Evolutionary conservation across 2,329 filamentous ascomycete genomes (phyloP).

Genomic region (Nemania bipapillata): DNA sequence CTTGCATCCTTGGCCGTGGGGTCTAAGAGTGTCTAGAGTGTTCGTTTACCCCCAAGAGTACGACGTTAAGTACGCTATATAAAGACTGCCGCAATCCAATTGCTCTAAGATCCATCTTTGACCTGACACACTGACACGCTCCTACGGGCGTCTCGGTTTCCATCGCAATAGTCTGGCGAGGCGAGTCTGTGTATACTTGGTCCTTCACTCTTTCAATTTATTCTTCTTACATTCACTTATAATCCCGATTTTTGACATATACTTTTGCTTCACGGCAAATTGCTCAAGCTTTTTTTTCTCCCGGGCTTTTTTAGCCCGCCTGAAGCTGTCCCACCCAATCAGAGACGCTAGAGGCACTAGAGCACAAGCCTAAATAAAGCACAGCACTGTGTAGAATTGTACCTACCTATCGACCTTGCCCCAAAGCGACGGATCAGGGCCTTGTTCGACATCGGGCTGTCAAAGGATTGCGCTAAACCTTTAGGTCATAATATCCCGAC

Average conservation of each 20-base stretch:
- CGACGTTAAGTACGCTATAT: not conserved
- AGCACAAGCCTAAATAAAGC: conserved; percentile 6
- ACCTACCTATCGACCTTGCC: not conserved
- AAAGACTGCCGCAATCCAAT: conserved; percentile 18
- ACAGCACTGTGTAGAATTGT: not conserved
- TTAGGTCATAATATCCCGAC: conserved; percentile 32
- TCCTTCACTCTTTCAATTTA: not conserved
- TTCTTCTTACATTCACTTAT: not conserved
- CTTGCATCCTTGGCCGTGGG: conserved; percentile 3
- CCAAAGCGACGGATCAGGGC: conserved; percentile 19
- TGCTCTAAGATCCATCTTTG: conserved; percentile 5
- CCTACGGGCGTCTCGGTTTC: not conserved
- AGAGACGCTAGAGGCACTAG: conserved; percentile 9
- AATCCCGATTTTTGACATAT: not conserved
- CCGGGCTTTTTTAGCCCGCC: too few species aligned
- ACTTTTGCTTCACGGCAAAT: conserved; percentile 1
- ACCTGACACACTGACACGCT: conserved; percentile 28
- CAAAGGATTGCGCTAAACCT: conserved; percentile 36
- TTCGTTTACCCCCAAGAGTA: conserved; percentile 7
- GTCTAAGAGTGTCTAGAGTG: conserved; percentile 1
- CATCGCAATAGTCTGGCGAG: not conserved
- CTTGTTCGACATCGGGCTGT: conserved; percentile 17
- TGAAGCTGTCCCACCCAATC: conserved; percentile 30
- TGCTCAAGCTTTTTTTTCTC: conserved; percentile 1
- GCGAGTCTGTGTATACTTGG: not conserved